phyloP scores from a whole-genome alignment of 225 moss, liverwort and hornwort genomes.

The Asterella californica region DNA sequence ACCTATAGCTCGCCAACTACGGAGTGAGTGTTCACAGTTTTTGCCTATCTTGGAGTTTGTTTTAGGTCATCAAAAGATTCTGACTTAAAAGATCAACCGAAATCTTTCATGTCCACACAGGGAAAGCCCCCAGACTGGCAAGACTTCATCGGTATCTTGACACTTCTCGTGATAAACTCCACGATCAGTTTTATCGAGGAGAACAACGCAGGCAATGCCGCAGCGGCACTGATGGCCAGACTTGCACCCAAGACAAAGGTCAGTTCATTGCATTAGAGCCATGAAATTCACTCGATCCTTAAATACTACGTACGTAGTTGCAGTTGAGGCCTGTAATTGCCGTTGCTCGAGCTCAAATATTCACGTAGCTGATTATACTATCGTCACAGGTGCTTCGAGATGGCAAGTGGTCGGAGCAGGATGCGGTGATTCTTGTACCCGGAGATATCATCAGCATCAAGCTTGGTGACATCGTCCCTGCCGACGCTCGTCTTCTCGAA shows the following conservation, averaged over 20 bases:
- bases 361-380: neutral
- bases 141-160: constrained; percentile 26
- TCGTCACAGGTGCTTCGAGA: constrained; percentile 24
- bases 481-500: constrained; percentile 23
- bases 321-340: no score
- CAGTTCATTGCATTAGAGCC: neutral
- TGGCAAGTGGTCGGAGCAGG: constrained; percentile 28
- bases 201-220: constrained; percentile 33
- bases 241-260: constrained; percentile 37
- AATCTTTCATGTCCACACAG: constrained; percentile 2
- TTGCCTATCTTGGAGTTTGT: neutral
- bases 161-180: constrained; percentile 22
- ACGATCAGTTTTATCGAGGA: constrained; percentile 33
- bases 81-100: neutral
- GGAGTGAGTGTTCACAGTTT: neutral
- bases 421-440: constrained; percentile 25
- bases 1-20: neutral
- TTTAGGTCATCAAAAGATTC: neutral
- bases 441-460: constrained; percentile 34
- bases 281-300: neutral
- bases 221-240: constrained; percentile 26
- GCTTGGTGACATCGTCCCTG: constrained; percentile 29
- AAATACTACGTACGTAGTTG: no score
- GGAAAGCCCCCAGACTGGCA: constrained; percentile 34
- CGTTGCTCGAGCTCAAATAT: no score